A percentile compares a stretch with the other conserved stretches of the same genome.
phyloP scores from a whole-genome alignment of 176 grass and related monocot species.

The Zoysia pacifica region DNA sequence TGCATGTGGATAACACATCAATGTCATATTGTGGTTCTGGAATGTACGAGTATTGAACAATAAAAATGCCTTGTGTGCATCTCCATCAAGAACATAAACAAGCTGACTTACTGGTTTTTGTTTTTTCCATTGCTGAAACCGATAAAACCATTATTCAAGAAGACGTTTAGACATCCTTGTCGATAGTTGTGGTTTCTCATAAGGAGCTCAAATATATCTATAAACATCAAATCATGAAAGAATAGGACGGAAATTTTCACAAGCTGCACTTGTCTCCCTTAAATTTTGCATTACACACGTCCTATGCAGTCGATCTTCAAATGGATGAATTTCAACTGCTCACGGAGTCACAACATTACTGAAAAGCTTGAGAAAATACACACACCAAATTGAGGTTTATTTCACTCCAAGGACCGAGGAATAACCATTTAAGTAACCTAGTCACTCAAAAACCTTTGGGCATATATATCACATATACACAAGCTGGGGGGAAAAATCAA shows the following conservation, averaged over 20 bases:
- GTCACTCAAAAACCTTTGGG: no score
- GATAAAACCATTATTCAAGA: not conserved
- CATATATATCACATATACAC: conserved; percentile 19
- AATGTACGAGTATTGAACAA: not conserved
- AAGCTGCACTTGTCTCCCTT: not conserved
- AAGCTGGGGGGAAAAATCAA: not conserved
- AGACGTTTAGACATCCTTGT: not conserved
- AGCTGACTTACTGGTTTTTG: not conserved
- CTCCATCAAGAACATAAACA: not conserved
- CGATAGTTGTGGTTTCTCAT: not conserved
- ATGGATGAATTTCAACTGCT: not conserved
- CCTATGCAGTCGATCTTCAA: not conserved
- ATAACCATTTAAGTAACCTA: no score
- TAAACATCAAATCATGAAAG: not conserved
- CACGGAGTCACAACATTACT: not conserved
- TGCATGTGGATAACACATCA: not conserved
- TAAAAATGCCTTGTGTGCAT: not conserved
- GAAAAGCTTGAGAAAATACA: conserved; percentile 11
- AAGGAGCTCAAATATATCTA: not conserved
- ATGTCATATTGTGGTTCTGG: not conserved
- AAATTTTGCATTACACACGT: not conserved
- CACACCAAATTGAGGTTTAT: conserved; percentile 39
- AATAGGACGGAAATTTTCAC: not conserved
- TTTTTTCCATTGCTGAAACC: not conserved
- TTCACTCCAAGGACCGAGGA: not conserved